These are phyloP conservation scores for Durio zibethinus DNA, from an alignment of 345 rosid species.

Conservation along the genomic window DNA sequence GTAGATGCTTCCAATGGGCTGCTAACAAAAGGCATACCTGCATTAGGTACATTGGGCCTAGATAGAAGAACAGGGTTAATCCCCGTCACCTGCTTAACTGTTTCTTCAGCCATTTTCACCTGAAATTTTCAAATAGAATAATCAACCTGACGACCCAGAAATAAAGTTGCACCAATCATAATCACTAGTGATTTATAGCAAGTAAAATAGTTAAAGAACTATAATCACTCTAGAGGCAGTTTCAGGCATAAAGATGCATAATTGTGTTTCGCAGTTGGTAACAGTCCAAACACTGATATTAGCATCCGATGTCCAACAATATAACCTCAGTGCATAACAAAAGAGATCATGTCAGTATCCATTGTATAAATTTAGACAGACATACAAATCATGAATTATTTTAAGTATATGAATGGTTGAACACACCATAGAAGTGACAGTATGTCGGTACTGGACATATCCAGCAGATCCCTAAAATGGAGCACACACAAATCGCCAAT, in stretches of 20 bases:
- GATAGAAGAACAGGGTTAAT: slow-evolving; percentile 60
- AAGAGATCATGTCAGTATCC: neutral
- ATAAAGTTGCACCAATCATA: slow-evolving; percentile 12
- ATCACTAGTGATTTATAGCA: neutral
- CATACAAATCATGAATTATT: neutral
- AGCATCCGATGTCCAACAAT: neutral
- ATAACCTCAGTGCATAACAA: neutral
- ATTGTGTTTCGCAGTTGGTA: neutral
- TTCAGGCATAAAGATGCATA: neutral
- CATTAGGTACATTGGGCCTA: slow-evolving; percentile 43
- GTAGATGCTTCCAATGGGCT: slow-evolving; percentile 29
- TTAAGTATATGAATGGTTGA: neutral
- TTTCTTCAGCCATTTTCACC: slow-evolving; percentile 99
- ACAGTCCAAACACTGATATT: neutral
- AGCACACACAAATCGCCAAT: neutral
- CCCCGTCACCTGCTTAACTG: slow-evolving; percentile 83
- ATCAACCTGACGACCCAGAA: slow-evolving; percentile 12
- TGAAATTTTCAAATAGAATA: slow-evolving; percentile 32
- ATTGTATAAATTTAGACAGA: neutral
- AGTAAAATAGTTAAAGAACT: neutral
- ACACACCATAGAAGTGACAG: slow-evolving; percentile 7
- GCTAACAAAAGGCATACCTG: slow-evolving; percentile 40
- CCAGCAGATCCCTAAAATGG: neutral
- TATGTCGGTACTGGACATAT: slow-evolving; percentile 9
- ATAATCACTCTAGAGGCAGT: neutral